phyloP scores from a whole-genome alignment of 176 grass and related monocot genomes.

The Calamus simplicifolius region DNA sequence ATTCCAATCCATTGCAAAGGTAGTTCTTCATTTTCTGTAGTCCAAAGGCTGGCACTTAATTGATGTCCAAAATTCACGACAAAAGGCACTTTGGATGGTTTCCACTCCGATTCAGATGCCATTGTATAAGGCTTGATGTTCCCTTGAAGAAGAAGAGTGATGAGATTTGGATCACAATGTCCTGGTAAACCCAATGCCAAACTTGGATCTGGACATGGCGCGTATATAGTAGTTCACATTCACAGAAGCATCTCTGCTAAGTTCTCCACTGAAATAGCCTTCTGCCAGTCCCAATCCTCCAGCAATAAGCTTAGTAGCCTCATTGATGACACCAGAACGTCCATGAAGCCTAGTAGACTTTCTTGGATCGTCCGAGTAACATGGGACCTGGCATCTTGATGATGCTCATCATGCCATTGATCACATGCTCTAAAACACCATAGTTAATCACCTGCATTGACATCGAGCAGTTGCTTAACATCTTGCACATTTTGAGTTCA shows the following conservation, averaged over 20 bases:
- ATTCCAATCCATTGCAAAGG: no score
- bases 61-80: conserved; percentile 44
- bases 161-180: conserved; percentile 71
- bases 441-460: conserved; percentile 53
- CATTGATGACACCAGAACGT: conserved; percentile 25
- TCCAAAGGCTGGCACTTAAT: conserved; percentile 2
- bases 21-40: no score
- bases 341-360: conserved; percentile 48
- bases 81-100: conserved; percentile 31
- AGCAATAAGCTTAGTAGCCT: conserved; percentile 46
- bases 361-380: conserved; percentile 36
- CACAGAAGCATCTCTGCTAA: conserved; percentile 41
- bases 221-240: conserved; percentile 63
- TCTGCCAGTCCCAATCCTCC: conserved; percentile 47
- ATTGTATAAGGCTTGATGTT: conserved; percentile 32
- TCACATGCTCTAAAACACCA: conserved; percentile 30
- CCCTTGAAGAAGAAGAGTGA: conserved; percentile 51
- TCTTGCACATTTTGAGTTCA: no score
- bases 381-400: conserved; percentile 22
- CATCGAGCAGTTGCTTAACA: no score
- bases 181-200: conserved; percentile 52
- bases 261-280: conserved; percentile 47
- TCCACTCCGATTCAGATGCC: conserved; percentile 39
- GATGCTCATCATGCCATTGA: conserved; percentile 29
- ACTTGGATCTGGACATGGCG: conserved; percentile 48